phyloP scores from a whole-genome alignment of 345 rosid species.

The Lagerstroemia speciosa region DNA sequence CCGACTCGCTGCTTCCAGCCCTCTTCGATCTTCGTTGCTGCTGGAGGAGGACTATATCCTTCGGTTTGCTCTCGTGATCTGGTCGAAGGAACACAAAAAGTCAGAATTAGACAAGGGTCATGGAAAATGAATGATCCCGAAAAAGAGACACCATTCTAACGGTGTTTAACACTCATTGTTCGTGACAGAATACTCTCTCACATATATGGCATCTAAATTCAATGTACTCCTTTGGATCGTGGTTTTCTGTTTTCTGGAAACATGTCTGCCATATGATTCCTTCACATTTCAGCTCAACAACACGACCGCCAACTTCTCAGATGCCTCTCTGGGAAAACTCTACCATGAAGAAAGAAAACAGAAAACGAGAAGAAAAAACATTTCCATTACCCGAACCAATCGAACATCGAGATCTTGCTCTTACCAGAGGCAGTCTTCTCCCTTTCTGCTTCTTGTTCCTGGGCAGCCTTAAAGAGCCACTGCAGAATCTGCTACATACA shows the following conservation, averaged over 20 bases:
- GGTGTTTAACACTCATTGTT: no score
- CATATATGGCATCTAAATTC: background rate
- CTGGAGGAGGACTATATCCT: conserved; percentile 17
- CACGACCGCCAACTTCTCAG: no score
- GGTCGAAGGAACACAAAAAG: background rate
- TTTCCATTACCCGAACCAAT: background rate
- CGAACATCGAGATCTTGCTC: background rate
- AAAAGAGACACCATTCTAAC: no score
- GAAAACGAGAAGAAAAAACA: background rate
- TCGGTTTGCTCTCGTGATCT: conserved; percentile 21
- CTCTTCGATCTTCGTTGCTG: conserved; percentile 17
- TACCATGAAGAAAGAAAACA: background rate
- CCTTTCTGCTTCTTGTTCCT: conserved; percentile 20
- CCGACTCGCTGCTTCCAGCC: conserved; percentile 12
- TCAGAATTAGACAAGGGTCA: background rate
- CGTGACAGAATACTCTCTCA: no score
- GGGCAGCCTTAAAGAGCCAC: conserved; percentile 39
- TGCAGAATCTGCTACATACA: conserved; percentile 38
- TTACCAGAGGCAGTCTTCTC: conserved; percentile 16
- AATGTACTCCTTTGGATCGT: background rate
- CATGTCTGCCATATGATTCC: background rate
- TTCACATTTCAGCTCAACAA: background rate
- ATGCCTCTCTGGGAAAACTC: no score
- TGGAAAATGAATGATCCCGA: background rate
- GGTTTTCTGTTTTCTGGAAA: background rate